Evolutionary conservation across 1,284 basidiomycete species (phyloP).

Genomic region (Sanghuangporus sanghuang): DNA sequence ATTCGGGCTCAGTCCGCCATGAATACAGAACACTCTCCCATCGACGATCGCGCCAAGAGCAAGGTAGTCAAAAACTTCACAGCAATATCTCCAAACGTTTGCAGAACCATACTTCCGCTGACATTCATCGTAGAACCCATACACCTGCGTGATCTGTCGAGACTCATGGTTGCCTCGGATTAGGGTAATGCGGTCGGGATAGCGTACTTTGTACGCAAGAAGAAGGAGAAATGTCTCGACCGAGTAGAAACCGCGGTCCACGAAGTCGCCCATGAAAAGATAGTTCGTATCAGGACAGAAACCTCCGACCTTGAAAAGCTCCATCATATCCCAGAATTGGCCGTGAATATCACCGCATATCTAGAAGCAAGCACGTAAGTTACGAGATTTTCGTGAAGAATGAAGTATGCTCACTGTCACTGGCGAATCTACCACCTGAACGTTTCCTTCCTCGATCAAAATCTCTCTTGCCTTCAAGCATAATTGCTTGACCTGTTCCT

Average conservation of each 20-base stretch:
- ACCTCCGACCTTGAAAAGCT: slow-evolving; percentile 94
- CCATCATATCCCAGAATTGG: slow-evolving; percentile 97
- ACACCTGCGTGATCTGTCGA: slow-evolving; percentile 98
- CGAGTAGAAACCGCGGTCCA: slow-evolving; percentile 95
- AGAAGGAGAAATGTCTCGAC: slow-evolving; percentile 97
- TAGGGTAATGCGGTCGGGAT: slow-evolving; percentile 95
- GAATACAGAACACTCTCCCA: slow-evolving; percentile 87
- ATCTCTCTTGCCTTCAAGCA: slow-evolving; percentile 96
- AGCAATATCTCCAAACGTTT: slow-evolving; percentile 98
- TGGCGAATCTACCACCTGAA: slow-evolving; percentile 93
- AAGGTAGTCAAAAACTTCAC: slow-evolving; percentile 97
- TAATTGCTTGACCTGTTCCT: slow-evolving; percentile 87
- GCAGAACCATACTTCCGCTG: slow-evolving; percentile 93
- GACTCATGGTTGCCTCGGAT: slow-evolving; percentile 99
- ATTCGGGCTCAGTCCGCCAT: slow-evolving; percentile 91
- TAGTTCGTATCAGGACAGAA: slow-evolving; percentile 96
- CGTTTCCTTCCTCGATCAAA: slow-evolving; percentile 95
- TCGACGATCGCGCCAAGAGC: slow-evolving; percentile 94
- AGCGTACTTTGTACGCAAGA: slow-evolving; percentile 93
- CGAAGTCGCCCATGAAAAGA: slow-evolving; percentile 98
- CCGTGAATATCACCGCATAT: slow-evolving; percentile 99
- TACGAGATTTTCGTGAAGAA: slow-evolving; percentile 5
- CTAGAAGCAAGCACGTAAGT: not conserved
- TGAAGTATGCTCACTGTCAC: slow-evolving; percentile 69
- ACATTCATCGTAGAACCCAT: slow-evolving; percentile 99